Evolutionary conservation across 306 rosid genomes (phyloP).

Genomic region (Vigna hirtella): DNA sequence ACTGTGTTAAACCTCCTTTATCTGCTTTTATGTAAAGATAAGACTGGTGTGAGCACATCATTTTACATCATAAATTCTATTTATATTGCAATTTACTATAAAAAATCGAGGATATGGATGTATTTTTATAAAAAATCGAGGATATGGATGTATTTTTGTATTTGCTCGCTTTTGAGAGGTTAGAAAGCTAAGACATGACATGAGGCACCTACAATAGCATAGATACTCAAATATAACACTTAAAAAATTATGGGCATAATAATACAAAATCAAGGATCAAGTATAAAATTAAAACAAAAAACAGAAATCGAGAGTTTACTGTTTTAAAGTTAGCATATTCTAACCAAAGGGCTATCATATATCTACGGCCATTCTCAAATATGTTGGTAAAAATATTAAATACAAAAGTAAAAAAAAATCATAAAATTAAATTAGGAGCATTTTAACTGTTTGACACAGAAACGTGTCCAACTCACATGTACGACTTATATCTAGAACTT

Average conservation of each 20-base stretch:
- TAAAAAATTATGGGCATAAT: not conserved
- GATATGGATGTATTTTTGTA: not conserved
- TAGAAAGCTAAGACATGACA: not conserved
- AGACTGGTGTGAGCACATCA: not conserved
- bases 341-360: not conserved
- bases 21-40: constrained; percentile 6
- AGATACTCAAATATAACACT: not conserved
- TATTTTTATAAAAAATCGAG: too few relatives aligned
- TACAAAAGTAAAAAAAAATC: not conserved
- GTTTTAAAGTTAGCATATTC: not conserved
- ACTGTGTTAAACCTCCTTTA: not conserved
- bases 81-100: not conserved
- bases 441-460: not conserved
- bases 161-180: not conserved
- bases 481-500: not conserved
- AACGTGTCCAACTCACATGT: not conserved
- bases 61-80: not conserved
- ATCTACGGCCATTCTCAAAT: not conserved
- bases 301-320: not conserved
- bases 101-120: not conserved
- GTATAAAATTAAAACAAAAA: not conserved
- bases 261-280: not conserved
- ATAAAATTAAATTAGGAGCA: not conserved
- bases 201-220: not conserved
- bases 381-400: not conserved